Base-by-base conservation (phyloP, 2,329 filamentous ascomycete species). In the Berkeleyomyces basicola region DNA sequence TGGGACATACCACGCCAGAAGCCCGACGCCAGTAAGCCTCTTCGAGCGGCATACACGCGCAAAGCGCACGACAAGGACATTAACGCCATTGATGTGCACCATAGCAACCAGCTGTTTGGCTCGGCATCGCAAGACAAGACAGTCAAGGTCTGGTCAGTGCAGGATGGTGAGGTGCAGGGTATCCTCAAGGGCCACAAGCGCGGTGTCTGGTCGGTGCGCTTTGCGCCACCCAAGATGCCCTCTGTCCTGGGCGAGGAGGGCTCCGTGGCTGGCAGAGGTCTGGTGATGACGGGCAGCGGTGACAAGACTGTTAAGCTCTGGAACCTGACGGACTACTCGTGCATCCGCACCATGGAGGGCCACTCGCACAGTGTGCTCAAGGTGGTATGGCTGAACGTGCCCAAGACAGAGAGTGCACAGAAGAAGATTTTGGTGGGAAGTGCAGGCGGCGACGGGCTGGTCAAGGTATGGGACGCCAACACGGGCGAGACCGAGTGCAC, bases 21-120 rank as follows among this genome's bases (percentile, higher is more conserved):
- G 42, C 75, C 77, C 60, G 72, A 75, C 63, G 67, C 69, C 51
- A 69, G 68, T 16, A 72, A 75, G 57, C 81, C 80, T 65, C 75
- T 83, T 7, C 77, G 84, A 68, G 89, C 89, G 47, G 75, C 85
- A 3, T 99, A 88, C 72, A 97, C 93, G 0, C 83, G 93, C 63
- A 95, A 96, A 73, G 93, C 93, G 0, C 93, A 99, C 73, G 93
- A 99, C 70, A 99, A 99, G 72, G 93, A 99, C 68, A 99, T 99
- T 74, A 99, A 99, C 69, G 90, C 93, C 2, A 82, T 99, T 59
- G 90, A 95, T 67, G 79, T 93, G 9, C 88, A 90, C 66, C 80
- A 84, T 31, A 79, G 81, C 1, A 83, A 82, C 3, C 82, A 84
- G n/a, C 75, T 96, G 0, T 97, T 99, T 70, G 95, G 92, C 2